A percentile compares a stretch with the other conserved stretches of the same genome.
Evolutionary conservation across 2,329 filamentous ascomycete genomes (phyloP).

Genomic region (Arthrobotrys iridis): DNA sequence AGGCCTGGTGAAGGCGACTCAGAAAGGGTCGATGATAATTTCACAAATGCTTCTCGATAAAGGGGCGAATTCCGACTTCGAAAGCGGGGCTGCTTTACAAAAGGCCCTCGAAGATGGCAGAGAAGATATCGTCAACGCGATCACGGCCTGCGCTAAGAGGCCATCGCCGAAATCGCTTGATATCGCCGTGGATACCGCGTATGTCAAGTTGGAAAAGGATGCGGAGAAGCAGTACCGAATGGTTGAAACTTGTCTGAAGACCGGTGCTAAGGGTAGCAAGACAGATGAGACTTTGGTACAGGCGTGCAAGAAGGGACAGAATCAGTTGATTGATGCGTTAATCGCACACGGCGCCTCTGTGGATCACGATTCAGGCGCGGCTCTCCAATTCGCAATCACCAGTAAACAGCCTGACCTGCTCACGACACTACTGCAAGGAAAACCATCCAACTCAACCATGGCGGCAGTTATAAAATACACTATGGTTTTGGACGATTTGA

Average conservation of each 20-base stretch:
- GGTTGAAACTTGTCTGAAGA: constrained; percentile 19
- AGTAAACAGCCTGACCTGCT: constrained; percentile 16
- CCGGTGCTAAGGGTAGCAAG: constrained; percentile 17
- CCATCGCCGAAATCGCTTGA: constrained; percentile 10
- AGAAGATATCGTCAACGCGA: constrained; percentile 8
- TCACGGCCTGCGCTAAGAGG: constrained; percentile 1
- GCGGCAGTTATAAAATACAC: constrained; percentile 4
- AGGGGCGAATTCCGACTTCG: constrained; percentile 8
- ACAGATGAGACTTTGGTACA: constrained; percentile 13
- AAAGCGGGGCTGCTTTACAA: constrained; percentile 14
- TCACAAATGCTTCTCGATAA: constrained; percentile 13
- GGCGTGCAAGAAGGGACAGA: constrained; percentile 6
- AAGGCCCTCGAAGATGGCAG: constrained; percentile 7
- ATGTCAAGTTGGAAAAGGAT: neutral
- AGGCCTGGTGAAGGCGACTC: constrained; percentile 1
- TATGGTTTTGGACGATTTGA: neutral
- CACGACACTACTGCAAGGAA: constrained; percentile 9
- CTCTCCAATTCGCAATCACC: constrained; percentile 14
- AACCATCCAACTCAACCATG: constrained; percentile 12
- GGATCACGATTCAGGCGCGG: constrained; percentile 1
- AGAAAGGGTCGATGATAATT: neutral
- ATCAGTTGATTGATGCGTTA: constrained; percentile 3
- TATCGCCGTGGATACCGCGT: constrained; percentile 14
- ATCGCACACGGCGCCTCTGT: constrained; percentile 7
- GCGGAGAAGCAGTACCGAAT: constrained; percentile 4